Base-by-base conservation (phyloP, 176 grass and related monocot species). In the Carex pumila region DNA sequence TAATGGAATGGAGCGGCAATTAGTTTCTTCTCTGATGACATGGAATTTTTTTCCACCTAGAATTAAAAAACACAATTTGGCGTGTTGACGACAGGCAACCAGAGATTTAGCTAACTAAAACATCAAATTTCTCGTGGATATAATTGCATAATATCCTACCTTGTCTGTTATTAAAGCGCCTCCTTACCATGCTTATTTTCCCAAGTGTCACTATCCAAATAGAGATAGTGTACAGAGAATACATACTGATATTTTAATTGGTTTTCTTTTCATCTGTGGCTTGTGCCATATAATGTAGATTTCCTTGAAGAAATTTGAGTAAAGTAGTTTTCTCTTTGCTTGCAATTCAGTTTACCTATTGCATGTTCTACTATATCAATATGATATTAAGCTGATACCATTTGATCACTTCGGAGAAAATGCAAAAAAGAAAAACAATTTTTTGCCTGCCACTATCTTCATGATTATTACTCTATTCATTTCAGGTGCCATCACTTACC, bases 201-300 rank as follows among this genome's bases (percentile, higher is more conserved):
- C 50, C 18, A 77, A 77, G 73, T 55, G 73, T 56, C 73, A 77
- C 73, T 12, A 32, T 77, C 73, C 17, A 54, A 54, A 77, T 55
- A 77, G 12, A 77, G 73, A 32, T 77, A 34, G 73, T 56, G 73
- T 31, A 2, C 50, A 31, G 22, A 54, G 10, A 56, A 56, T 56
- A 18, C 49, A 54, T 55, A 55, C 50, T 56, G 22, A 77, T 77
- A 77, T 56, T 31, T 32, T 77, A 77, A 56, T 56, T 77, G 13
- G 25, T 3, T 32, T 50, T 77, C 73, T 25, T 77, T 76, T 77
- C 13, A 56, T 77, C 49, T 17, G 50, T 77, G 45, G 56, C 12
- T 77, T 77, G 9, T 77, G 73, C 22, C 50, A 2, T 77, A 77
- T 56, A 56, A 77, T 77, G 47, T 14, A 50, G 50, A 77, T 77